phyloP scores from a whole-genome alignment of 805 yeast genomes.

The Candida argentea region DNA sequence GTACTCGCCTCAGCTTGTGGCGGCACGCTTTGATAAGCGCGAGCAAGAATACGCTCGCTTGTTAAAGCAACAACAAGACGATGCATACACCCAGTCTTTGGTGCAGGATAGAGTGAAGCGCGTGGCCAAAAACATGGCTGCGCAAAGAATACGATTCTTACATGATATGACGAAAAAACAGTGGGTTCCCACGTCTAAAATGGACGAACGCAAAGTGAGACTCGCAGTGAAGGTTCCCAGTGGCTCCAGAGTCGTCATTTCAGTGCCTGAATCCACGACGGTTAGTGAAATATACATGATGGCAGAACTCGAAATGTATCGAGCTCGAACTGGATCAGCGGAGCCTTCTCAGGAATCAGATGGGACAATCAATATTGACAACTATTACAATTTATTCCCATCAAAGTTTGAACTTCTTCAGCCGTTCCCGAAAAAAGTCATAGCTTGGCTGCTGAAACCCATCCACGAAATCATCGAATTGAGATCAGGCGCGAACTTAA shows the following conservation, averaged over 20 bases:
- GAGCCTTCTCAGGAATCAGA: slow-evolving; percentile 5
- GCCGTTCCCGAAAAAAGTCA: slow-evolving; percentile 30
- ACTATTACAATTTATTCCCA: slow-evolving; percentile 15
- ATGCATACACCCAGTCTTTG: slow-evolving; percentile 30
- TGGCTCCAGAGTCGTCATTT: slow-evolving; percentile 40
- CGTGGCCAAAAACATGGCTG: slow-evolving; percentile 21
- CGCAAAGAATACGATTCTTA: background rate
- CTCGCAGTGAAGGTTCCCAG: slow-evolving; percentile 47
- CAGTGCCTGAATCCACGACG: slow-evolving; percentile 28
- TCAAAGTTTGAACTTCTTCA: slow-evolving; percentile 30
- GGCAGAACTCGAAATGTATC: slow-evolving; percentile 31
- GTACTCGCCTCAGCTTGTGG: slow-evolving; percentile 29
- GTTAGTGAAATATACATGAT: slow-evolving; percentile 40
- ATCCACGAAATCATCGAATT: slow-evolving; percentile 7
- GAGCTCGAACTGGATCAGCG: slow-evolving; percentile 2
- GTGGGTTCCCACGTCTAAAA: background rate
- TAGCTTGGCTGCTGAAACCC: slow-evolving; percentile 4
- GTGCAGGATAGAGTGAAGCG: slow-evolving; percentile 46
- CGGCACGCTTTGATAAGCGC: slow-evolving; percentile 27
- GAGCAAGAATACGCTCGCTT: slow-evolving; percentile 30
- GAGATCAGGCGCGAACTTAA: slow-evolving; percentile 25
- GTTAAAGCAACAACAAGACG: slow-evolving; percentile 32
- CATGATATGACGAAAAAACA: background rate
- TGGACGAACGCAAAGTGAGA: slow-evolving; percentile 1
- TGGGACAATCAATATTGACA: slow-evolving; percentile 4